phyloP scores from a whole-genome alignment of 2,329 filamentous ascomycete species.

The Neoarthrinium moseri region DNA sequence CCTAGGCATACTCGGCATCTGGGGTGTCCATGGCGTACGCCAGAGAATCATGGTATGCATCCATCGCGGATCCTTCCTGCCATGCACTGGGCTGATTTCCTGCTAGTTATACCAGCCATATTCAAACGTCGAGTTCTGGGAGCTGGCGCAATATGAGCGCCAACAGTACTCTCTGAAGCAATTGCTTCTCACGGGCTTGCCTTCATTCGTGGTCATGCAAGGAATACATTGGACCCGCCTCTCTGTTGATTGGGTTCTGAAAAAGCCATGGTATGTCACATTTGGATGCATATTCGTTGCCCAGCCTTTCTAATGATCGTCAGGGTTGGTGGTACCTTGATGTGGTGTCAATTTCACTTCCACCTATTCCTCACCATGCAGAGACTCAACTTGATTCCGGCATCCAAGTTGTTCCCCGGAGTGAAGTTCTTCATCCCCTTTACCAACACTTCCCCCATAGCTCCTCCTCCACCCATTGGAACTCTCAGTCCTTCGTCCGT shows the following conservation, averaged over 20 bases:
- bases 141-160: conserved; percentile 35
- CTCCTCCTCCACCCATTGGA: conserved; percentile 40
- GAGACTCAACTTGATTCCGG: conserved; percentile 45
- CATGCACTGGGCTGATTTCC: too few species aligned
- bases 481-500: conserved; percentile 38
- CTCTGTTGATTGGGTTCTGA: conserved; percentile 11
- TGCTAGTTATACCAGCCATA: conserved; percentile 53
- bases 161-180: conserved; percentile 29
- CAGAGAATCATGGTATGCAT: conserved; percentile 52
- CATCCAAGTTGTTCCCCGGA: conserved; percentile 40
- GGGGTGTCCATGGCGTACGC: conserved; percentile 52
- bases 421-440: conserved; percentile 55
- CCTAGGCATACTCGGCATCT: conserved; percentile 42
- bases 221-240: conserved; percentile 7
- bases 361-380: conserved; percentile 54
- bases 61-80: neutral
- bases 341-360: conserved; percentile 47
- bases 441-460: conserved; percentile 47
- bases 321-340: too few species aligned
- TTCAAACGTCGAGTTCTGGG: conserved; percentile 46
- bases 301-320: conserved; percentile 13
- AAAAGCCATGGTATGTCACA: conserved; percentile 23
- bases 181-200: conserved; percentile 37
- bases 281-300: neutral
- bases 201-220: conserved; percentile 34